Evolutionary conservation across 345 rosid species (phyloP).

Genomic region (Corchorus capsularis): DNA sequence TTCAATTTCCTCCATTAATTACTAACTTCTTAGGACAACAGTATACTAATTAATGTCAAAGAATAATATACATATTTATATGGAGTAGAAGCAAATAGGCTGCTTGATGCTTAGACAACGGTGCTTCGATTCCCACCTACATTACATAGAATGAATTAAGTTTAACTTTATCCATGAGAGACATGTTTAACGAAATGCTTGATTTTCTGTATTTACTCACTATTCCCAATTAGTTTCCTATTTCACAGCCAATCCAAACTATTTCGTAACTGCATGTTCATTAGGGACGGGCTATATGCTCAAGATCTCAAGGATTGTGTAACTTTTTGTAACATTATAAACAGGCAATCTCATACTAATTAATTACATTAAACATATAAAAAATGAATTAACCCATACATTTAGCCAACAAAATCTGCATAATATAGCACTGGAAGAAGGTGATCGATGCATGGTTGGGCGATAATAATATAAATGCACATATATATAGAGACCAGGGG

Average conservation of each 20-base stretch:
- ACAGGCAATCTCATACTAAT: neutral
- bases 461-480: neutral
- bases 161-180: neutral
- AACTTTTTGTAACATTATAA: too few species aligned
- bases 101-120: neutral
- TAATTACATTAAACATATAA: neutral
- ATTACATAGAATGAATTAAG: neutral
- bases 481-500: neutral
- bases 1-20: neutral
- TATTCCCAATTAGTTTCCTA: too few species aligned
- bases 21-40: neutral
- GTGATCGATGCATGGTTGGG: neutral
- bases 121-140: slow-evolving; percentile 8
- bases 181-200: slow-evolving; percentile 3
- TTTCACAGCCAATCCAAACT: too few species aligned
- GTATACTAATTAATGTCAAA: too few species aligned
- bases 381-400: neutral
- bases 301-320: neutral
- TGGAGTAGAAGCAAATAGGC: neutral
- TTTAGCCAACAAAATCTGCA: neutral
- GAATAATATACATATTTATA: too few species aligned
- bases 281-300: too few species aligned
- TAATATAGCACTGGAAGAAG: neutral
- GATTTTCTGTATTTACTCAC: neutral
- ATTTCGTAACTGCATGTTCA: too few species aligned